phyloP scores from a whole-genome alignment of 345 rosid species.

The Brassica carinata region DNA sequence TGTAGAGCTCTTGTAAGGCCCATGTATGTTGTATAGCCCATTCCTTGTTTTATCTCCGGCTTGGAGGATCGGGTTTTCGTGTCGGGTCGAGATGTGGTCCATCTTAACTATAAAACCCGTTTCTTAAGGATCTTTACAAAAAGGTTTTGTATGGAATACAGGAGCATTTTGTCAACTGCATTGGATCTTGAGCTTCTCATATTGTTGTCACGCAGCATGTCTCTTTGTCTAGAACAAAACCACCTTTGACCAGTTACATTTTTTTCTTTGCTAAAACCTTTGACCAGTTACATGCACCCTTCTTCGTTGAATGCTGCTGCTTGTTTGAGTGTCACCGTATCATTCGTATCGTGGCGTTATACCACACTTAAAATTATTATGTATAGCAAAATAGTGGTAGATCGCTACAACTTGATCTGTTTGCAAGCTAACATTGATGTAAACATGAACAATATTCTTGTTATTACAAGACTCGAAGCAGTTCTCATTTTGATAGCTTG shows the following conservation, averaged over 20 bases:
- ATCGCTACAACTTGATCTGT: neutral
- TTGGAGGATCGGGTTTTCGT: neutral
- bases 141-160: conserved; percentile 2
- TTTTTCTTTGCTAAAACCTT: neutral
- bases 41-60: neutral
- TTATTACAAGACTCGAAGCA: neutral
- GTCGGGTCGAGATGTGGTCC: neutral
- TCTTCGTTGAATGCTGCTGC: conserved; percentile 14
- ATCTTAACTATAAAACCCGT: neutral
- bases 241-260: conserved; percentile 27
- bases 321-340: conserved; percentile 8
- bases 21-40: neutral
- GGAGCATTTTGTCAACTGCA: conserved; percentile 21
- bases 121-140: conserved; percentile 4
- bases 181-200: conserved; percentile 32
- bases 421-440: neutral
- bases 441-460: neutral
- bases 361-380: neutral
- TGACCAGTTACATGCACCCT: conserved; percentile 20
- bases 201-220: conserved; percentile 7
- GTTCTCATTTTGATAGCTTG: neutral
- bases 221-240: conserved; percentile 30
- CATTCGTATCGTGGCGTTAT: neutral
- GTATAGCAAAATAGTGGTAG: neutral
- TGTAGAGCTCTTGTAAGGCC: conserved; percentile 4